phyloP scores from a whole-genome alignment of 148 eudicot genomes.

The Camellia lanceoleosa region DNA sequence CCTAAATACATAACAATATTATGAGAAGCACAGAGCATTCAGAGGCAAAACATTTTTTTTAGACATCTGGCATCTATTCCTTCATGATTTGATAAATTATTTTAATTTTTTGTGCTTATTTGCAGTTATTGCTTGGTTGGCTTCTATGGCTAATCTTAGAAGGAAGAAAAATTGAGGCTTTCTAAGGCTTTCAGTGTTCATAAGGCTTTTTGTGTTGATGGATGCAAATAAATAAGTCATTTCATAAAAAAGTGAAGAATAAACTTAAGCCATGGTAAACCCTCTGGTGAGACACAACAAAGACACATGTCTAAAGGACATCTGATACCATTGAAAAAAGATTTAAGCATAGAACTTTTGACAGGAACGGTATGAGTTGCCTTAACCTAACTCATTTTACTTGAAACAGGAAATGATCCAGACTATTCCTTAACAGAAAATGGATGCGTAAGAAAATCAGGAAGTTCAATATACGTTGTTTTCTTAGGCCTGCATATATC shows the following conservation, averaged over 20 bases:
- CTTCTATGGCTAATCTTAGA: not conserved
- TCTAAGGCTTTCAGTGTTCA: not conserved
- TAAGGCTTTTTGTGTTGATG: not conserved
- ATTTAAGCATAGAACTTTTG: not conserved
- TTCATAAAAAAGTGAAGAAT: slow-evolving; percentile 1
- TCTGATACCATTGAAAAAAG: not conserved
- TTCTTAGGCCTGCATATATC: not conserved
- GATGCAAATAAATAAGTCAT: not conserved
- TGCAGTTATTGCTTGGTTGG: not conserved
- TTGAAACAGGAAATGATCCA: not conserved
- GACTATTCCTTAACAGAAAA: not conserved
- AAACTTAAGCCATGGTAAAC: slow-evolving; percentile 1
- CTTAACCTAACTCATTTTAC: not conserved
- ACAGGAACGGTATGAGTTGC: not conserved
- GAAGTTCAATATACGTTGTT: too few relatives aligned
- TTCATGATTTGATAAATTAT: not conserved
- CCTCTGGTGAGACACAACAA: not conserved
- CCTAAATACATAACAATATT: too few relatives aligned
- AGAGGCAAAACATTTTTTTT: too few relatives aligned
- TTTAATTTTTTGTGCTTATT: not conserved
- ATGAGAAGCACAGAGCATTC: too few relatives aligned
- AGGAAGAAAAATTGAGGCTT: not conserved
- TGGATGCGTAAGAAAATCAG: not conserved
- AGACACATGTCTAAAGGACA: not conserved
- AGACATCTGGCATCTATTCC: not conserved